Percentiles rank a stretch among this genome's conserved stretches.
Conservation (phyloP, 139 green algal genomes). For the Volvox reticuliferus region DNA sequence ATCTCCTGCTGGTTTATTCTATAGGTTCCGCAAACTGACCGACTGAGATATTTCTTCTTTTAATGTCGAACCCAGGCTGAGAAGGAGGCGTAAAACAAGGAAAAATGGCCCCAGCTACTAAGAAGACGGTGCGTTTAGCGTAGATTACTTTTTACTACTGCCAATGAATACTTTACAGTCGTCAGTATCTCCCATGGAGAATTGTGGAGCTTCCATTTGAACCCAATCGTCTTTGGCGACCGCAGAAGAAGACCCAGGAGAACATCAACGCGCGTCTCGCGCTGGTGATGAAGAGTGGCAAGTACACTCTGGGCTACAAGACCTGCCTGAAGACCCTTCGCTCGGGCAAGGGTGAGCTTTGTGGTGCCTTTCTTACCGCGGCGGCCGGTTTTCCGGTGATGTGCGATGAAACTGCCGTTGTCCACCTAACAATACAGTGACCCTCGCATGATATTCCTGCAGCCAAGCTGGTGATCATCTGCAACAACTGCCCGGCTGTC, state of each 20-base stretch:
- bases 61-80: conserved; percentile 48
- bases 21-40: background rate
- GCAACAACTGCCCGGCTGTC: conserved; percentile 96
- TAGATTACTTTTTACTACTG: background rate
- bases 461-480: conserved; percentile 99
- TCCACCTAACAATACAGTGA: too few relatives aligned
- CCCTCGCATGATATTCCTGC: conserved; percentile 43
- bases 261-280: conserved; percentile 96
- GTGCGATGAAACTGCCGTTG: background rate
- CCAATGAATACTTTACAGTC: background rate
- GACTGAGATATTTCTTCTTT: background rate
- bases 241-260: conserved; percentile 95
- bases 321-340: conserved; percentile 97
- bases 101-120: conserved; percentile 64
- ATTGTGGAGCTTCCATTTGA: background rate
- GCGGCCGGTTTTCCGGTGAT: background rate
- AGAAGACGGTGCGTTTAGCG: conserved; percentile 66
- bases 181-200: background rate
- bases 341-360: conserved; percentile 86
- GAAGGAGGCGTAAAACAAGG: conserved; percentile 56
- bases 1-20: background rate
- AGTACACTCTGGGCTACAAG: conserved; percentile 99
- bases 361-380: background rate
- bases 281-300: conserved; percentile 99
- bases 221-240: conserved; percentile 22